Conservation (phyloP, 371 early-diverging fungal species). For the Haplosporangium sp. region DNA sequence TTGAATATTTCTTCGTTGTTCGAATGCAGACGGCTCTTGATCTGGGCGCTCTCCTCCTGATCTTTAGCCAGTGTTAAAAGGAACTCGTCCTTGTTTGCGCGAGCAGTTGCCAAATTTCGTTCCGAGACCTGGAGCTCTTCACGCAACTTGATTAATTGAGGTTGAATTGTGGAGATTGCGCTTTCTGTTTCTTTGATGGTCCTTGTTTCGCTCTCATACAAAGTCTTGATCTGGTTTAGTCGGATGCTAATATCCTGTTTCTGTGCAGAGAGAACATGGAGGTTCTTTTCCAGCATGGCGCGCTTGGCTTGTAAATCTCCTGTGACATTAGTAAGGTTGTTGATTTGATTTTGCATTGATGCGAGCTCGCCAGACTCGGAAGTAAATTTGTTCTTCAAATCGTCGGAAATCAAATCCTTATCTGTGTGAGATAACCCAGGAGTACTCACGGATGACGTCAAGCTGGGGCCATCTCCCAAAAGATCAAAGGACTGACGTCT, state of each 20-base stretch:
- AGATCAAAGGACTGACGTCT: slow-evolving; percentile 74
- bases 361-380: slow-evolving; percentile 54
- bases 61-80: slow-evolving; percentile 59
- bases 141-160: slow-evolving; percentile 56
- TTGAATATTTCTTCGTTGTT: slow-evolving; percentile 61
- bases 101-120: slow-evolving; percentile 50
- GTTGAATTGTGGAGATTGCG: slow-evolving; percentile 55
- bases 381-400: slow-evolving; percentile 55
- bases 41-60: slow-evolving; percentile 59
- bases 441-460: slow-evolving; percentile 15
- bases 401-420: slow-evolving; percentile 37
- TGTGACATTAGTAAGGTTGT: slow-evolving; percentile 60
- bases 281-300: slow-evolving; percentile 51
- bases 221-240: slow-evolving; percentile 60
- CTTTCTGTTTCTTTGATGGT: slow-evolving; percentile 61
- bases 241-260: slow-evolving; percentile 65
- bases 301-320: slow-evolving; percentile 63
- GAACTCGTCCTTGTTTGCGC: slow-evolving; percentile 58
- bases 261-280: slow-evolving; percentile 56
- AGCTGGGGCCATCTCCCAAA: slow-evolving; percentile 58
- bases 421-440: slow-evolving; percentile 22
- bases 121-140: slow-evolving; percentile 58
- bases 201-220: slow-evolving; percentile 62
- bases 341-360: slow-evolving; percentile 59
- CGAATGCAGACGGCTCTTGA: slow-evolving; percentile 56